Conservation (phyloP, 495 filamentous ascomycete genomes). For the Penicillium canariense region DNA sequence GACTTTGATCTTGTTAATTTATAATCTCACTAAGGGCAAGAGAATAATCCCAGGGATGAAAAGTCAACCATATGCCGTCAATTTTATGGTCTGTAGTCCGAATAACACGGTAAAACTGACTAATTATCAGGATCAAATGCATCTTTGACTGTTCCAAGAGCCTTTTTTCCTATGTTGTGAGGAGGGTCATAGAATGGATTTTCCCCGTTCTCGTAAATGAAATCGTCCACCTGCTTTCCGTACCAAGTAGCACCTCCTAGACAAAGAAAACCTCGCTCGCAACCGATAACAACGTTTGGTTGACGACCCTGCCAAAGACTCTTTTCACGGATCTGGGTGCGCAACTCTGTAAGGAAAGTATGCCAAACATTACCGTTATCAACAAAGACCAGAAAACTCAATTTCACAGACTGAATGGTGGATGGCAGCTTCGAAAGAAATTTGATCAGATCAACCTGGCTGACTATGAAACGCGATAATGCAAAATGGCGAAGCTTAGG, state of each 20-base stretch:
- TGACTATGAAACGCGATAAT: constrained; percentile 23
- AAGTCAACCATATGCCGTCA: background rate
- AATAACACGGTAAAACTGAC: background rate
- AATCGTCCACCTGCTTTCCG: constrained; percentile 6
- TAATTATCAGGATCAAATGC: constrained; percentile 7
- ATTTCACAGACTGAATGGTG: constrained; percentile 12
- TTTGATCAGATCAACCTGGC: constrained; percentile 15
- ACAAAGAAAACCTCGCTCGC: background rate
- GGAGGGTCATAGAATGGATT: constrained; percentile 11
- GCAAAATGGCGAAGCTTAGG: constrained; percentile 25
- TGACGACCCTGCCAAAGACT: constrained; percentile 8
- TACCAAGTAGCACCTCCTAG: constrained; percentile 8
- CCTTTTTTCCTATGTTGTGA: background rate
- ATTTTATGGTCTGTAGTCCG: background rate
- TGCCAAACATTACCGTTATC: constrained; percentile 8
- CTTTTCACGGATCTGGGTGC: constrained; percentile 8
- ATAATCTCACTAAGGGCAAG: background rate
- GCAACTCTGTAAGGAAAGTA: constrained; percentile 12
- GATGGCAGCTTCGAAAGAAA: constrained; percentile 16
- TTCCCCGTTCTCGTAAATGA: constrained; percentile 9
- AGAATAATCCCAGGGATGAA: background rate
- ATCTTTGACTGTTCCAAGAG: constrained; percentile 5
- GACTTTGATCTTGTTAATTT: background rate
- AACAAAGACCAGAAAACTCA: constrained; percentile 17
- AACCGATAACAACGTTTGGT: constrained; percentile 6